These are phyloP conservation scores for Leucosporidium creatinivorum DNA, from an alignment of 768 basidiomycete genomes.

Conservation along the genomic window DNA sequence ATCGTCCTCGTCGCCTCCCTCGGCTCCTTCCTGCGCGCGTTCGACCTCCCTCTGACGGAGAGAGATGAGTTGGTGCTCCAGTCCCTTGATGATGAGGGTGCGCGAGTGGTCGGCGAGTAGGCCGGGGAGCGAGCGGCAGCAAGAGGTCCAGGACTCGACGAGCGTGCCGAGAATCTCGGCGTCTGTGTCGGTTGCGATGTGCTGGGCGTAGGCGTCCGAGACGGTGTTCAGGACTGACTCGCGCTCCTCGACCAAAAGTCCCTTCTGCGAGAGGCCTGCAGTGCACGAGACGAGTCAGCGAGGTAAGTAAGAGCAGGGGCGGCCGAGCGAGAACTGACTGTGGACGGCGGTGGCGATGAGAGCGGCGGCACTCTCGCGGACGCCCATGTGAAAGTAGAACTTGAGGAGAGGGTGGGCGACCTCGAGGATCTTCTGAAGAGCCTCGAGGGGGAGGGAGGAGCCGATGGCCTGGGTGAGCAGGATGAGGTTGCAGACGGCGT, in stretches of 20 bases:
- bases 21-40: not conserved
- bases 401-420: constrained; percentile 3
- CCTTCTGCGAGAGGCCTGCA: not conserved
- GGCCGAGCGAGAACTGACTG: no score
- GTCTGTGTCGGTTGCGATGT: constrained; percentile 4
- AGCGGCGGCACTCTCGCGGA: not conserved
- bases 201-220: constrained; percentile 3
- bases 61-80: constrained; percentile 1
- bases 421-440: not conserved
- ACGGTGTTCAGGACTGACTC: not conserved
- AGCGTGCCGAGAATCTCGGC: not conserved
- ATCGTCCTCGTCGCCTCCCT: constrained; percentile 2
- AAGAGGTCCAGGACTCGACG: not conserved
- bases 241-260: not conserved
- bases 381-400: constrained; percentile 9
- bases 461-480: constrained; percentile 1
- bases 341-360: not conserved
- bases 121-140: not conserved
- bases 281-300: no score
- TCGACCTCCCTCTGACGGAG: not conserved
- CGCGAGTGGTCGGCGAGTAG: not conserved
- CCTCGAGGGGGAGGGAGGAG: not conserved
- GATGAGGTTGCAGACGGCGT: constrained; percentile 1
- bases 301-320: no score
- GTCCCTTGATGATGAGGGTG: not conserved